Percentiles rank a stretch among this genome's conserved stretches.
Evolutionary conservation across 2,329 filamentous ascomycete genomes (phyloP).

Genomic region (Penicillium sp.): DNA sequence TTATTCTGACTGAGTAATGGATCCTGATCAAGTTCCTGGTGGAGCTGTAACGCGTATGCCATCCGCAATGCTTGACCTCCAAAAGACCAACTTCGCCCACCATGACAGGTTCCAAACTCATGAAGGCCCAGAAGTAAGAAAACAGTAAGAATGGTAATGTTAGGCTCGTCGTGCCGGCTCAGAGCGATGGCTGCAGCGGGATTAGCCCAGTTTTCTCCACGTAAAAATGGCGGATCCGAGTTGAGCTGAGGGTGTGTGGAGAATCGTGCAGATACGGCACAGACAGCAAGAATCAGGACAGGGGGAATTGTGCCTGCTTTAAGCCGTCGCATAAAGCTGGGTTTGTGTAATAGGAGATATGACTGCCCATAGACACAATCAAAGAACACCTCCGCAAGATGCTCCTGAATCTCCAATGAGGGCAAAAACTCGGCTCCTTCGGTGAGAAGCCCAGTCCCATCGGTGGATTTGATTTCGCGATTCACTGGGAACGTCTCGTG

Average conservation of each 20-base stretch:
- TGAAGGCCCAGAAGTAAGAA: slow-evolving; percentile 86
- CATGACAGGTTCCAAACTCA: slow-evolving; percentile 96
- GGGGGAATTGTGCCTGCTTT: slow-evolving; percentile 79
- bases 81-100: slow-evolving; percentile 91
- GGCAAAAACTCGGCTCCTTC: slow-evolving; percentile 84
- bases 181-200: slow-evolving; percentile 84
- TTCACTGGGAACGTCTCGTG: slow-evolving; percentile 54
- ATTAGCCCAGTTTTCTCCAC: slow-evolving; percentile 87
- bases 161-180: slow-evolving; percentile 87
- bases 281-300: slow-evolving; percentile 88
- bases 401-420: slow-evolving; percentile 83
- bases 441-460: slow-evolving; percentile 73
- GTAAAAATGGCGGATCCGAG: slow-evolving; percentile 75
- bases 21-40: slow-evolving; percentile 85
- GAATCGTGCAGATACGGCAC: slow-evolving; percentile 92
- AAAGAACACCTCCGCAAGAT: slow-evolving; percentile 92
- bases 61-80: slow-evolving; percentile 94
- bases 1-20: slow-evolving; percentile 63
- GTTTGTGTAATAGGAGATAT: slow-evolving; percentile 92
- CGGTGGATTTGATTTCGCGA: slow-evolving; percentile 61
- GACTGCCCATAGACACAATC: slow-evolving; percentile 94
- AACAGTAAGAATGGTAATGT: slow-evolving; percentile 92
- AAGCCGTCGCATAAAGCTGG: slow-evolving; percentile 85
- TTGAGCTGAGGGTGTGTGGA: slow-evolving; percentile 81
- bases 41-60: slow-evolving; percentile 92